Percentiles rank a stretch among this genome's conserved stretches.
These are phyloP conservation scores for Paraleonurus japonicus DNA, from an alignment of 257 asterid genomes.

Conservation along the genomic window DNA sequence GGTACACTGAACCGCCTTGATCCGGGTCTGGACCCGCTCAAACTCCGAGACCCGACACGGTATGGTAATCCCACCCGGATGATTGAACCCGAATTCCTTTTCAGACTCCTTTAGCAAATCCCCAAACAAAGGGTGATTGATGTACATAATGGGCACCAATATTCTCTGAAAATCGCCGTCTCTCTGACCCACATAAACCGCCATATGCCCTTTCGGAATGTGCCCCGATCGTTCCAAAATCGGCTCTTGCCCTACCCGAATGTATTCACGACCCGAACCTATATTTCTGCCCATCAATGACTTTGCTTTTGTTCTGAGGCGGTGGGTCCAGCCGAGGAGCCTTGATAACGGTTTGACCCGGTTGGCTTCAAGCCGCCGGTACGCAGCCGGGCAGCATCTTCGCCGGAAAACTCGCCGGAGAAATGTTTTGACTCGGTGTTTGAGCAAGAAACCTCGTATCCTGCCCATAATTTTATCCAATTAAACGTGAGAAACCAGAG, in stretches of 20 bases:
- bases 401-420: slow-evolving; percentile 54
- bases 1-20: slow-evolving; percentile 48
- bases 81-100: slow-evolving; percentile 71
- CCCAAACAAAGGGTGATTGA: slow-evolving; percentile 79
- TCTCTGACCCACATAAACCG: slow-evolving; percentile 77
- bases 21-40: slow-evolving; percentile 84
- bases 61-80: slow-evolving; percentile 81
- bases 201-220: slow-evolving; percentile 73
- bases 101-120: slow-evolving; percentile 71
- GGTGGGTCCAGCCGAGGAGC: slow-evolving; percentile 49
- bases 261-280: slow-evolving; percentile 35
- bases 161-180: slow-evolving; percentile 63
- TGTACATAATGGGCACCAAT: slow-evolving; percentile 67
- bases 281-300: slow-evolving; percentile 34
- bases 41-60: slow-evolving; percentile 94
- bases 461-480: slow-evolving; percentile 37
- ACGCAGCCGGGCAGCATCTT: slow-evolving; percentile 15
- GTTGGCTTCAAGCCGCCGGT: slow-evolving; percentile 30
- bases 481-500: background rate
- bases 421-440: slow-evolving; percentile 49
- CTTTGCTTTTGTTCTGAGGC: slow-evolving; percentile 49
- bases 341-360: slow-evolving; percentile 33
- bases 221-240: slow-evolving; percentile 20
- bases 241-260: slow-evolving; percentile 56
- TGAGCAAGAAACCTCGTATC: slow-evolving; percentile 62